phyloP scores from a whole-genome alignment of 2,329 filamentous ascomycete species.

The Aspergillus quadricinctus region DNA sequence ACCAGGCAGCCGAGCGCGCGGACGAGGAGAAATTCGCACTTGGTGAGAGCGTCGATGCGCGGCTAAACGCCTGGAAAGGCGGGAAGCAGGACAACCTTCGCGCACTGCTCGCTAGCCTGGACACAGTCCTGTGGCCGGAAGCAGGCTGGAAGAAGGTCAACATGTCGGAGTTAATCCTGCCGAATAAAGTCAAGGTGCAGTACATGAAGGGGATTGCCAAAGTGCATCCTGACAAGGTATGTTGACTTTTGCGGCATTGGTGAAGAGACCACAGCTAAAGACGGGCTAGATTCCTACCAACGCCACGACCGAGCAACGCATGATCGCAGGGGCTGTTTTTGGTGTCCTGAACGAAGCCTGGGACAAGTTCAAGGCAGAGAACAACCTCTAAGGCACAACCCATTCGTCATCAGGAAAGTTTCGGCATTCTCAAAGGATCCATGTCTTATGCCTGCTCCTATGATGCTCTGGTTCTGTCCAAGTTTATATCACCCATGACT shows the following conservation, averaged over 20 bases:
- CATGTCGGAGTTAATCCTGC: constrained; percentile 86
- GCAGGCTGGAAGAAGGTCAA: constrained; percentile 97
- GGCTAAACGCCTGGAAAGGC: constrained; percentile 74
- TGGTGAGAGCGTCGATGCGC: constrained; percentile 77
- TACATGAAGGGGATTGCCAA: constrained; percentile 99
- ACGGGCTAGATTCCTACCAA: constrained; percentile 53
- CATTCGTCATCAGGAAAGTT: neutral
- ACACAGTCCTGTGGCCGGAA: constrained; percentile 83
- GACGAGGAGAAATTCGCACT: constrained; percentile 93
- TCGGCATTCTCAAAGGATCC: neutral
- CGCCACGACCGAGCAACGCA: constrained; percentile 63
- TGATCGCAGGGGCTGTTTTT: constrained; percentile 64
- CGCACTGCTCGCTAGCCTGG: constrained; percentile 79
- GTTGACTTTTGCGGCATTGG: constrained; percentile 25
- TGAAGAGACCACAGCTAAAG: constrained; percentile 1
- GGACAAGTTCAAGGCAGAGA: constrained; percentile 65
- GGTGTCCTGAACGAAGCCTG: constrained; percentile 63
- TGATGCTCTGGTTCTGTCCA: neutral
- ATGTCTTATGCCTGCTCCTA: neutral
- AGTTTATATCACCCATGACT: neutral
- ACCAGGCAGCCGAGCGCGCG: constrained; percentile 75
- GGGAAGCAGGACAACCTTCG: constrained; percentile 91
- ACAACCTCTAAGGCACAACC: constrained; percentile 44
- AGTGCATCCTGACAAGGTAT: constrained; percentile 97
- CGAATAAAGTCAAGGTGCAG: constrained; percentile 90